A percentile compares a stretch with the other conserved stretches of the same genome.
phyloP scores from a whole-genome alignment of 306 rosid genomes.

The Glycine latifolia region DNA sequence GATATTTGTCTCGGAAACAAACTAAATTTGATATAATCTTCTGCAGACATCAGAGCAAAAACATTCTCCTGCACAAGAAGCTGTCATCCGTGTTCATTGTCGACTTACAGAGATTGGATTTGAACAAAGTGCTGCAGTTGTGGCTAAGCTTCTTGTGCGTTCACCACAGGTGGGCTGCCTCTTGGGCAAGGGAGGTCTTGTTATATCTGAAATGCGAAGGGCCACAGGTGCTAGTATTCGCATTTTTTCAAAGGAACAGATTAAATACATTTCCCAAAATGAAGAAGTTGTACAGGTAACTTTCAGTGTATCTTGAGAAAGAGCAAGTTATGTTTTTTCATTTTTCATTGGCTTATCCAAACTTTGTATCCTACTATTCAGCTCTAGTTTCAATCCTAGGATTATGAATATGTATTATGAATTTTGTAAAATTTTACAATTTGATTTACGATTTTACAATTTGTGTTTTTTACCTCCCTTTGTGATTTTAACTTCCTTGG shows the following conservation, averaged over 20 bases:
- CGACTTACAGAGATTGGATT: constrained; percentile 83
- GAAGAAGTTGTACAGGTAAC: constrained; percentile 90
- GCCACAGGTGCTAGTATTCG: constrained; percentile 86
- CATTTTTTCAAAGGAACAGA: constrained; percentile 78
- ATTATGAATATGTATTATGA: neutral
- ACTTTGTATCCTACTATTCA: too few relatives aligned
- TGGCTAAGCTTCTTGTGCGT: constrained; percentile 89
- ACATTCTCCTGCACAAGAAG: constrained; percentile 88
- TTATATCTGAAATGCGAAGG: constrained; percentile 83
- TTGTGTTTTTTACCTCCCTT: neutral
- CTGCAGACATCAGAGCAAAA: constrained; percentile 78
- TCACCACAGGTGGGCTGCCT: constrained; percentile 81
- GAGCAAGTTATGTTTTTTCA: too few relatives aligned
- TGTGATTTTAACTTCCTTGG: neutral
- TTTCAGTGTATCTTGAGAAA: too few relatives aligned
- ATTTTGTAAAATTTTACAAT: neutral
- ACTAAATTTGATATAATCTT: constrained; percentile 43
- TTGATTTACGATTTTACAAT: neutral
- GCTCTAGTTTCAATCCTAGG: too few relatives aligned
- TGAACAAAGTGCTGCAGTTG: constrained; percentile 73
- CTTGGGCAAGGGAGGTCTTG: constrained; percentile 84
- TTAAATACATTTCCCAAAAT: constrained; percentile 62
- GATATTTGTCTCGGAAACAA: constrained; percentile 37
- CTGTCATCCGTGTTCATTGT: constrained; percentile 80
- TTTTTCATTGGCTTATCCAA: too few relatives aligned